phyloP scores from a whole-genome alignment of 2,329 filamentous ascomycete species.

The Trichoderma koningii region DNA sequence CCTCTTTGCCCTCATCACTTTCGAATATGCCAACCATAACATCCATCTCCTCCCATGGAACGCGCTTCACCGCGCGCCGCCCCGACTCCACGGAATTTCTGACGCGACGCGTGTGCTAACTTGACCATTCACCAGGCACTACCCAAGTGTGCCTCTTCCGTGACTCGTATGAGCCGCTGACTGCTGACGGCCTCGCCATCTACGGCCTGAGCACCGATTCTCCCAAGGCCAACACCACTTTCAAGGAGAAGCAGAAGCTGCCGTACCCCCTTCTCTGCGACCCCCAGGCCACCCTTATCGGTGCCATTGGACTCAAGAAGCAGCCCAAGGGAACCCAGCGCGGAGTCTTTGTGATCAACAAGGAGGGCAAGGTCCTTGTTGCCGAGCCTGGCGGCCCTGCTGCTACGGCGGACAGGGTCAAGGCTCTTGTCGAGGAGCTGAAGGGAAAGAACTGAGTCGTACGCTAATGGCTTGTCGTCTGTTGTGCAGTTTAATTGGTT shows the following conservation, averaged over 20 bases:
- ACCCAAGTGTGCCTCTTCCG: slow-evolving; percentile 93
- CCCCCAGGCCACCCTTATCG: slow-evolving; percentile 70
- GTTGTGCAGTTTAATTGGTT: slow-evolving; percentile 10
- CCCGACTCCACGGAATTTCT: not conserved
- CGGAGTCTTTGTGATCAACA: slow-evolving; percentile 85
- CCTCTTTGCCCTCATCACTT: not conserved
- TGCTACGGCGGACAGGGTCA: slow-evolving; percentile 75
- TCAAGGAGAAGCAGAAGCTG: slow-evolving; percentile 88
- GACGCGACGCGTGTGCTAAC: slow-evolving; percentile 21
- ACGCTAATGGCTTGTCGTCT: not conserved
- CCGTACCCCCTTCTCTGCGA: slow-evolving; percentile 90
- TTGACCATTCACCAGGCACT: slow-evolving; percentile 64
- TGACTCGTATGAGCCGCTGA: slow-evolving; percentile 76
- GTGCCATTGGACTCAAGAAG: slow-evolving; percentile 89
- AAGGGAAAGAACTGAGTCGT: slow-evolving; percentile 31
- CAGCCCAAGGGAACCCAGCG: slow-evolving; percentile 75
- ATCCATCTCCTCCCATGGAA: not conserved
- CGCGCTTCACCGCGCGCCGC: slow-evolving; percentile 13
- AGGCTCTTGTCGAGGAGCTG: slow-evolving; percentile 63
- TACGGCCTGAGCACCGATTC: slow-evolving; percentile 88
- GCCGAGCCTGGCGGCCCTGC: slow-evolving; percentile 74
- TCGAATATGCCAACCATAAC: not conserved
- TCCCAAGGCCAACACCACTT: slow-evolving; percentile 88
- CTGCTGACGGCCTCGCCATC: slow-evolving; percentile 76
- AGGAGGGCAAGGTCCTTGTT: slow-evolving; percentile 76